Base-by-base conservation (phyloP, 176 grass and related monocot genomes). In the Thalia dealbata region DNA sequence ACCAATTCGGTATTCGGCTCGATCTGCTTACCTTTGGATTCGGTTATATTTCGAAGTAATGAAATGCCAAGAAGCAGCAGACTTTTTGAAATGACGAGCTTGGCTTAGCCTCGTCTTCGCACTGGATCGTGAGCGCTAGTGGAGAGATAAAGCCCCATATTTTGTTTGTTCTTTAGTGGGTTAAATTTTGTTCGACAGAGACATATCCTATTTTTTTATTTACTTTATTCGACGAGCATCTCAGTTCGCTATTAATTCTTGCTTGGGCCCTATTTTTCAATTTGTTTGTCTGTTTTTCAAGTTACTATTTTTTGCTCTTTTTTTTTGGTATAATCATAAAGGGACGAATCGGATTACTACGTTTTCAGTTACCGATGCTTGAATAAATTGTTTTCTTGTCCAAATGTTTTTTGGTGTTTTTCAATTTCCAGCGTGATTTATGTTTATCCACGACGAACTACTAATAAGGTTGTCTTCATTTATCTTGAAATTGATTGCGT, bases 1-100 rank as follows among this genome's bases (percentile, higher is more conserved):
- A 83, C 82, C 16, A 72, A 84, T 59, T 30, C 81, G 80, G 81
- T 91, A 97, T 71, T 14, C 18, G 6, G 38, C 69, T 79, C 65
- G 68, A 66, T 27, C 58, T 76, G 11, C 21, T 41, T 27, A 27
- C 76, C 19, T 72, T 81, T 72, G 67, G 50, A 64, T 42, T 30
- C 10, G 64, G 10, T 18, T 63, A 14, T 75, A 14, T 14, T 46
- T 46, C 23, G 45, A 15, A 16, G 8, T 60, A 6, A 25, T 30
- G 46, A 51, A 45, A 54, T 51, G 63, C 45, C 72, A 42, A 63
- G 7, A 22, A 38, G 25, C 29, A 16, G 46, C 46, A 15, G 23
- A 38, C 3, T 15, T 67, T 32, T 30, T 10, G 7, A 54, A 23
- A 52, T 19, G 16, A 21, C 12, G 21, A 7, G 26, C 59, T 42